Percentiles rank a stretch among this genome's conserved stretches.
These are phyloP conservation scores for Edaphochlamys debaryana DNA, from an alignment of 139 green algal species.

Conservation along the genomic window DNA sequence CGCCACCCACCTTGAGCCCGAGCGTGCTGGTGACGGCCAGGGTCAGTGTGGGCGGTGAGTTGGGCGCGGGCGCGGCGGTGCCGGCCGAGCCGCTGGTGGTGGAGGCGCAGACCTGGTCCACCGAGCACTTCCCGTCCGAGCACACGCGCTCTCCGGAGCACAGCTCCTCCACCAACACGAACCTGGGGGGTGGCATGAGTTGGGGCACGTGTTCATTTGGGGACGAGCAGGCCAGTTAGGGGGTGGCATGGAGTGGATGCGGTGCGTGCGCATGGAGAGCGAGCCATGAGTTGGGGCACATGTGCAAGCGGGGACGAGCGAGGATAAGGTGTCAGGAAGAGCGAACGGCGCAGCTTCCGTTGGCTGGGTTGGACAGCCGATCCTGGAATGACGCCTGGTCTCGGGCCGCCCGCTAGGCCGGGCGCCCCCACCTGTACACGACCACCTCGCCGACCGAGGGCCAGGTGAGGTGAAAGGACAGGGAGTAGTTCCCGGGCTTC, in stretches of 20 bases:
- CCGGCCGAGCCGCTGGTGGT: background rate
- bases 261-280: too few relatives aligned
- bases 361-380: too few relatives aligned
- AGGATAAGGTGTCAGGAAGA: too few relatives aligned
- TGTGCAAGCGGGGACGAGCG: too few relatives aligned
- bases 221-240: too few relatives aligned
- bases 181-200: background rate
- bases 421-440: background rate
- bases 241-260: too few relatives aligned
- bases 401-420: too few relatives aligned
- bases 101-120: background rate
- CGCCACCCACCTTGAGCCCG: background rate
- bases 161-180: background rate
- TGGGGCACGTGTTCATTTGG: too few relatives aligned
- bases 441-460: background rate
- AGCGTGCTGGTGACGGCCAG: background rate
- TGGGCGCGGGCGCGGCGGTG: background rate
- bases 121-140: background rate
- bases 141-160: background rate
- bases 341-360: too few relatives aligned
- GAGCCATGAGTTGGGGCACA: too few relatives aligned
- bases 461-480: slow-evolving; percentile 16
- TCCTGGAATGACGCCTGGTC: too few relatives aligned
- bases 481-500: background rate
- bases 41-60: background rate